Conservation (phyloP, 805 yeast genomes). For the Diddensiella transvaalensis region DNA sequence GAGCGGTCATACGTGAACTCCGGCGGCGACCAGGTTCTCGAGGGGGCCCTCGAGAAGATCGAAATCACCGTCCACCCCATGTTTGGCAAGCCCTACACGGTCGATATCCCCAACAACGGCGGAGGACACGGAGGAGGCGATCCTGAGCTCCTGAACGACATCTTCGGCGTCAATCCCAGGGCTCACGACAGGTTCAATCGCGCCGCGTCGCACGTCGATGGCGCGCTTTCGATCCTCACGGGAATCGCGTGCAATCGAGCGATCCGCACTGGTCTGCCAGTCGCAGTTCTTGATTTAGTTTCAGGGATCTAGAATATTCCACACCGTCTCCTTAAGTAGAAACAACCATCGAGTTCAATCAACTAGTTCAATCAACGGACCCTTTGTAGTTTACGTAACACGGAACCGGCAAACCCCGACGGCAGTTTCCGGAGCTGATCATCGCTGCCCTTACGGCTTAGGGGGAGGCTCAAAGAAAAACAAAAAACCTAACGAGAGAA, state of each 20-base stretch:
- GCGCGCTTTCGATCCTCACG: conserved; percentile 17
- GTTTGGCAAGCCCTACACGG: conserved; percentile 14
- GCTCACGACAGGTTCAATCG: conserved; percentile 13
- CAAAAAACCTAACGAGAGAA: too few species aligned
- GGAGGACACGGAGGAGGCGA: conserved; percentile 21
- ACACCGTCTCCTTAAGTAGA: too few species aligned
- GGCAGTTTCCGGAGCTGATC: too few species aligned
- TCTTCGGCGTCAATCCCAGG: conserved; percentile 15
- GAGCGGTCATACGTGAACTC: conserved; percentile 18
- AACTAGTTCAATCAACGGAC: too few species aligned
- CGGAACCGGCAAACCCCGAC: too few species aligned
- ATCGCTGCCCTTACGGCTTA: too few species aligned
- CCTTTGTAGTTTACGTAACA: too few species aligned
- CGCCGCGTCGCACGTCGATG: conserved; percentile 18
- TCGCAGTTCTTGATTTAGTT: conserved; percentile 12
- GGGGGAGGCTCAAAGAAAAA: too few species aligned
- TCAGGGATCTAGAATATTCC: neutral
- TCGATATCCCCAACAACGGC: conserved; percentile 5
- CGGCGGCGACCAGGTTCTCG: conserved; percentile 14
- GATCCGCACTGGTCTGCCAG: conserved; percentile 16
- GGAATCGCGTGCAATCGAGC: conserved; percentile 17
- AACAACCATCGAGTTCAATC: too few species aligned
- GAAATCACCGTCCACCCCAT: conserved; percentile 12
- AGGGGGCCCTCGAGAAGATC: conserved; percentile 15
- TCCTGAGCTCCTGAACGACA: conserved; percentile 14